Evolutionary conservation across 805 yeast species (phyloP).

Genomic region (Schizosaccharomyces lindneri): DNA sequence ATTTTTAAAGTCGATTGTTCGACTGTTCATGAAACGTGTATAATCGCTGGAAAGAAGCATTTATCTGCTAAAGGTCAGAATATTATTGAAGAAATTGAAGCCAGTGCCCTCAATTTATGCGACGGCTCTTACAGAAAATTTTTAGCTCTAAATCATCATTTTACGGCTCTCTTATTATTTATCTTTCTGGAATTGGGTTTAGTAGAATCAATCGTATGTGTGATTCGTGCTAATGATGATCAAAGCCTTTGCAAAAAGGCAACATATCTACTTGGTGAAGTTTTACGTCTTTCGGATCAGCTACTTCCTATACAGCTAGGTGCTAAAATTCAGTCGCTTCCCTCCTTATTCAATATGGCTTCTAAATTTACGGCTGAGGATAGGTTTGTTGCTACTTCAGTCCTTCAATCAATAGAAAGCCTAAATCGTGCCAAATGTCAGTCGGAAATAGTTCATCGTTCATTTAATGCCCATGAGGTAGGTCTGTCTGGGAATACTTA

Average conservation of each 20-base stretch:
- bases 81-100: background rate
- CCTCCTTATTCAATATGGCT: slow-evolving; percentile 11
- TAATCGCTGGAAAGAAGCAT: slow-evolving; percentile 12
- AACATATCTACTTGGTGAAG: slow-evolving; percentile 36
- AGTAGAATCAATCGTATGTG: slow-evolving; percentile 3
- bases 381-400: slow-evolving; percentile 14
- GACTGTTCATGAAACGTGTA: slow-evolving; percentile 23
- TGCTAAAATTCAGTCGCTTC: slow-evolving; percentile 9
- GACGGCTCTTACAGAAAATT: background rate
- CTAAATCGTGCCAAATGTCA: slow-evolving; percentile 6
- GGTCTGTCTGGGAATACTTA: background rate
- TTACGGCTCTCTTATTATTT: slow-evolving; percentile 33
- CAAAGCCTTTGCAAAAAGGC: slow-evolving; percentile 30
- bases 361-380: slow-evolving; percentile 6
- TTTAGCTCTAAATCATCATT: slow-evolving; percentile 25
- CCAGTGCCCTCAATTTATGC: background rate
- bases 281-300: slow-evolving; percentile 27
- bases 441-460: background rate
- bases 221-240: slow-evolving; percentile 14
- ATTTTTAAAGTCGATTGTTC: slow-evolving; percentile 34
- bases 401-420: slow-evolving; percentile 26
- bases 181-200: slow-evolving; percentile 20
- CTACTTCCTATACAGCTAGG: slow-evolving; percentile 28
- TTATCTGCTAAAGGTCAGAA: slow-evolving; percentile 2
- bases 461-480: too few species aligned